Evolutionary conservation across 345 rosid species (phyloP), one percentile per base, ranked within the genome.

Genomic region (Euphorbia pulcherrima): DNA sequence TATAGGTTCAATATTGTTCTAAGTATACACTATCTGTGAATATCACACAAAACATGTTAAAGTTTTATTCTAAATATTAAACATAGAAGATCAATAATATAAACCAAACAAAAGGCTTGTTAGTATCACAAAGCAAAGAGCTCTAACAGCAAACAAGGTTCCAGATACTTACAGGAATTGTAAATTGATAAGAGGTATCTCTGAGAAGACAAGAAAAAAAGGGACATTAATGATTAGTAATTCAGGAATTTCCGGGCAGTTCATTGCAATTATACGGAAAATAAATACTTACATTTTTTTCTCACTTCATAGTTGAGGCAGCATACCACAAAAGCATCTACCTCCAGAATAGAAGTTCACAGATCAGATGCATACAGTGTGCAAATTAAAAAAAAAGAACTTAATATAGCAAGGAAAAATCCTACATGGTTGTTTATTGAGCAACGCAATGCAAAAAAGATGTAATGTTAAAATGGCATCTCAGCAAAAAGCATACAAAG

Each of bases 281-380:
- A 56, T 7, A 26, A 50, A 65, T 65, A 83, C 90, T 86, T 77
- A 80, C 91, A 16, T 47, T 35, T 41, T 64, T 69, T 50, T 62
- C n/a, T 46, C 59, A 71, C 78, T 69, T 76, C 75, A 78, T 74
- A 53, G 58, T 68, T 44, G 76, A 73, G 68, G 80, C 82, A 58
- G 73, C 72, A 69, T 33, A 72, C 67, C 75, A 69, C 83, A 78
- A 17, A 69, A 52, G 84, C 83, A 79, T 78, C 60, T 70, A 76
- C 86, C 90, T 81, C 90, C 87, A 75, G 68, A 71, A 72, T 65
- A 59, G 73, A 72, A 78, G 76, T 75, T 77, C 86, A 85, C 82
- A 84, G 77, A 83, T 81, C 86, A 89, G 82, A 87, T 78, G 80
- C 52, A 87, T 73, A 75, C 78, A 84, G 78, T 52, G 41, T 28